Base-by-base conservation (phyloP, 2,329 filamentous ascomycete genomes). In the Colletotrichum sp. region DNA sequence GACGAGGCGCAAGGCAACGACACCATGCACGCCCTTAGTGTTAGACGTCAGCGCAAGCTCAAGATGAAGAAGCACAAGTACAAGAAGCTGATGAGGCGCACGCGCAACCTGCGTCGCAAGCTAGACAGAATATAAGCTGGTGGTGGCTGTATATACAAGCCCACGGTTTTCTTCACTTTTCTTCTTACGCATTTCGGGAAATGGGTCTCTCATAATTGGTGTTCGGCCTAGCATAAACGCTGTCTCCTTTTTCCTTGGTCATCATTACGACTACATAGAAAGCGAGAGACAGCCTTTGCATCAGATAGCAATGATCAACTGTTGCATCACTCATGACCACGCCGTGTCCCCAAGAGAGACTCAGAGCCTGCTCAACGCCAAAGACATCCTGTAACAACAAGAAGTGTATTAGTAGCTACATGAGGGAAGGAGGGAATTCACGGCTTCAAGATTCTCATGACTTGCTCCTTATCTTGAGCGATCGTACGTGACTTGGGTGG, bases 41-140 rank as follows among this genome's bases (percentile, higher is more conserved):
- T 98, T 80, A 96, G 94, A 90, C 91, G 97, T 85, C 95, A 98
- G 86, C 90, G 96, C 83, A 98, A 97, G 88, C 88, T 98, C 82
- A 98, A 96, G 92, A 99, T 99, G 96, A 99, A 99, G 94, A 99
- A 99, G 92, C 96, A 99, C 92, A 99, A 99, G 93, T 98, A 98
- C 87, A 99, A 98, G 96, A 99, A 99, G 92, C 89, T 99, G 80
- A 96, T 98, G 94, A 95, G 94, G 90, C 92, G 93, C 86, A 98
- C 96, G 82, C 92, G 96, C 84, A 96, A 95, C 84, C 86, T 96
- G 88, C 93, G 96, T 83, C 93, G 96, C 83, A 98, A 96, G 88
- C 89, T 97, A 81, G 95, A 94, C 81, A 91, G 93, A 82, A 87
- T 91, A 78, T 92, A 88, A 86, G 77, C 61, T 55, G 52, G 38